phyloP scores from a whole-genome alignment of 179 eudicot genomes.

The Pouteria campechiana region DNA sequence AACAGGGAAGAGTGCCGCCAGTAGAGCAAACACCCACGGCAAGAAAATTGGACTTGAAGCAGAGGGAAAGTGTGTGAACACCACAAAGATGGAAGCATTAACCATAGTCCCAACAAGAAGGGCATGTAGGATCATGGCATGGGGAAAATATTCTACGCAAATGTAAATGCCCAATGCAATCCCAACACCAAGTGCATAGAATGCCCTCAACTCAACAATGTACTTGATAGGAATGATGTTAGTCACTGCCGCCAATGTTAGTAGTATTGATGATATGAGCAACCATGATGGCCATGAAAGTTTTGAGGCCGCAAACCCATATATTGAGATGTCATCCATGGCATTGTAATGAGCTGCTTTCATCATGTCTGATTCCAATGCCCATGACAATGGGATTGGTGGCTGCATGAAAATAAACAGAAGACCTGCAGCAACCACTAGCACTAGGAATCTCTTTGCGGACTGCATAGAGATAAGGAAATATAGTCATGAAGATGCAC shows the following conservation, averaged over 20 bases:
- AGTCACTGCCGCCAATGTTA: slow-evolving; percentile 77
- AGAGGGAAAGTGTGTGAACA: slow-evolving; percentile 92
- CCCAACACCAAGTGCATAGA: slow-evolving; percentile 78
- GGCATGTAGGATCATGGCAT: slow-evolving; percentile 66
- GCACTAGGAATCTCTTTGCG: slow-evolving; percentile 84
- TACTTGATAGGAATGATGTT: slow-evolving; percentile 84
- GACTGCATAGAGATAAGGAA: slow-evolving; percentile 34
- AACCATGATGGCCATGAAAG: slow-evolving; percentile 99
- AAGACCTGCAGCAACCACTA: slow-evolving; percentile 73
- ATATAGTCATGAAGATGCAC: slow-evolving; percentile 1
- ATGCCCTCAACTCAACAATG: slow-evolving; percentile 68
- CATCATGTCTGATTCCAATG: slow-evolving; percentile 74
- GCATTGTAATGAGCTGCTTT: slow-evolving; percentile 82
- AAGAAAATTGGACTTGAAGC: slow-evolving; percentile 83
- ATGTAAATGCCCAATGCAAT: slow-evolving; percentile 76
- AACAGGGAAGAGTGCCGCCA: slow-evolving; percentile 95
- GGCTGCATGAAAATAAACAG: slow-evolving; percentile 85
- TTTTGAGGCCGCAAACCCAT: slow-evolving; percentile 75
- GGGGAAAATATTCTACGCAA: slow-evolving; percentile 86
- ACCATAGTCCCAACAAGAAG: slow-evolving; percentile 84
- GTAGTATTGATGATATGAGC: slow-evolving; percentile 67
- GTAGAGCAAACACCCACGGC: slow-evolving; percentile 96
- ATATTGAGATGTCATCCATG: slow-evolving; percentile 87
- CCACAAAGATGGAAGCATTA: slow-evolving; percentile 67
- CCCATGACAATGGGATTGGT: slow-evolving; percentile 73